A percentile compares a stretch with the other conserved stretches of the same genome.
Evolutionary conservation across 78 protist genomes (phyloP).

Genomic region (Neovahlkampfia damariscottae): DNA sequence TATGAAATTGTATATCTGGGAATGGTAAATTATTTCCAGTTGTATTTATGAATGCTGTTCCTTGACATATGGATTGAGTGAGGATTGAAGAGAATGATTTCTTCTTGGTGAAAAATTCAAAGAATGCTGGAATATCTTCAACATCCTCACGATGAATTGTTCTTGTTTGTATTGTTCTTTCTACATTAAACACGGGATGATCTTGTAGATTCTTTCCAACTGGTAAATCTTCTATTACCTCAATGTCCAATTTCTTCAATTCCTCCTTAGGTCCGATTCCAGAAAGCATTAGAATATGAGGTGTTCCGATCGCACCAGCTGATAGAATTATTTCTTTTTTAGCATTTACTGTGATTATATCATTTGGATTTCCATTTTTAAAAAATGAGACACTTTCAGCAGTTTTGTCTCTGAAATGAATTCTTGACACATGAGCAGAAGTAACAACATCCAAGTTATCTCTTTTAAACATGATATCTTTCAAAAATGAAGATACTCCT

Average conservation of each 20-base stretch:
- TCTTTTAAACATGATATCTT: too few relatives aligned
- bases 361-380: too few relatives aligned
- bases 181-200: background rate
- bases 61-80: background rate
- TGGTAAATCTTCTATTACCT: slow-evolving; percentile 1
- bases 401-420: too few relatives aligned
- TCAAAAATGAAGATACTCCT: too few relatives aligned
- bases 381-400: too few relatives aligned
- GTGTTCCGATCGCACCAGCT: slow-evolving; percentile 4
- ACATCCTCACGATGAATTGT: background rate
- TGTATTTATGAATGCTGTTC: background rate
- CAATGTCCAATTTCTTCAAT: background rate
- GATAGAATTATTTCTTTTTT: background rate
- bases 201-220: slow-evolving; percentile 12
- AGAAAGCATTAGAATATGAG: background rate
- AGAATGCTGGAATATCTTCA: background rate
- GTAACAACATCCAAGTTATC: too few relatives aligned
- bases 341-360: too few relatives aligned
- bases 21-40: background rate
- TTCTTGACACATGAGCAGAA: too few relatives aligned
- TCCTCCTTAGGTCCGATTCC: slow-evolving; percentile 4
- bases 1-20: slow-evolving; percentile 12
- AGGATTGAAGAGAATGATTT: background rate
- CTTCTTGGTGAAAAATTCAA: background rate
- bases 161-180: background rate